phyloP scores from a whole-genome alignment of 164 flowering plant species.

The Kingdonia uniflora region DNA sequence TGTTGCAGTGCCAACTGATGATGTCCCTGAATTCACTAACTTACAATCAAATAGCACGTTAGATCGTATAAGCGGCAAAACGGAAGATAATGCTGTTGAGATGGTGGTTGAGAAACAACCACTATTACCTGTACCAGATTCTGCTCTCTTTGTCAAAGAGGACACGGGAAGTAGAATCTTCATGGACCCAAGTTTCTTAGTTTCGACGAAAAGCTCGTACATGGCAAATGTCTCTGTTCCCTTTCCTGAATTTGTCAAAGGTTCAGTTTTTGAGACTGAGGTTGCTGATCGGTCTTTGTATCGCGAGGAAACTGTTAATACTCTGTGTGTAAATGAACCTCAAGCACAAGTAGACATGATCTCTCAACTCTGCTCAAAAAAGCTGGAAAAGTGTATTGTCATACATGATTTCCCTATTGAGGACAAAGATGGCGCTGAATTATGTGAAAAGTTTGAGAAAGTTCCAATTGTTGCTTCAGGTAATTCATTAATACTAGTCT shows the following conservation, averaged over 20 bases:
- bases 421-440: conserved; percentile 13
- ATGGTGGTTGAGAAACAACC: conserved; percentile 9
- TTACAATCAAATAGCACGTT: conserved; percentile 5
- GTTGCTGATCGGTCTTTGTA: conserved; percentile 5
- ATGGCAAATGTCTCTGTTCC: conserved; percentile 3
- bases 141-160: conserved; percentile 5
- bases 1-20: conserved; percentile 13
- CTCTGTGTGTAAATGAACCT: conserved; percentile 12
- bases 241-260: conserved; percentile 4
- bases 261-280: conserved; percentile 6
- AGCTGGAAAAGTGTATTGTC: conserved; percentile 9
- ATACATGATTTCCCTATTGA: conserved; percentile 7
- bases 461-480: conserved; percentile 9
- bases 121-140: conserved; percentile 5
- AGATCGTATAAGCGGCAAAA: conserved; percentile 9
- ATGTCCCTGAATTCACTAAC: conserved; percentile 8
- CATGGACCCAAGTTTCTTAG: conserved; percentile 3
- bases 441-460: conserved; percentile 8
- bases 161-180: conserved; percentile 8
- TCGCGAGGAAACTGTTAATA: conserved; percentile 4
- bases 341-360: conserved; percentile 9
- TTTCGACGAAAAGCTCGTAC: conserved; percentile 3
- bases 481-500: neutral
- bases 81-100: conserved; percentile 8
- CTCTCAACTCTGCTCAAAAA: conserved; percentile 12